Conservation (phyloP, 1,284 basidiomycete species). For the Fomes fomentarius region DNA sequence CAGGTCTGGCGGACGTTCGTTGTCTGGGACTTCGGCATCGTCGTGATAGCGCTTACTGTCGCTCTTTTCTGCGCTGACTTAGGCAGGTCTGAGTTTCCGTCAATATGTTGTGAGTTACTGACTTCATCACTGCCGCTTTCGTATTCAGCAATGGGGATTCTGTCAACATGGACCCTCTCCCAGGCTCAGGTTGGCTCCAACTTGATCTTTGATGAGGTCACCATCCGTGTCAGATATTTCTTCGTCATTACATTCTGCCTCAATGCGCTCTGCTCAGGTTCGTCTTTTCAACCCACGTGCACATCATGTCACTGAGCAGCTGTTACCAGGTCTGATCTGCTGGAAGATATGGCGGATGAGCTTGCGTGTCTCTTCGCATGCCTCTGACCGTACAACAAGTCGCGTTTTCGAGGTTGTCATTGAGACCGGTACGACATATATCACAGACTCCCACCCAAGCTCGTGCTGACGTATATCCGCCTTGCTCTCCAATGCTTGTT, state of each 20-base stretch:
- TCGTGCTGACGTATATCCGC: background rate
- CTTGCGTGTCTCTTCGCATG: too few relatives aligned
- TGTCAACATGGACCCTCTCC: background rate
- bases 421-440: background rate
- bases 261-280: background rate
- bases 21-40: too few relatives aligned
- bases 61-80: too few relatives aligned
- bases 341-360: background rate
- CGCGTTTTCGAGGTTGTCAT: background rate
- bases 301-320: too few relatives aligned
- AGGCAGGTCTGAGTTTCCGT: too few relatives aligned
- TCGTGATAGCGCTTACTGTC: too few relatives aligned
- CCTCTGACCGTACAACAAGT: too few relatives aligned
- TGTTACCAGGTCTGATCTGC: background rate
- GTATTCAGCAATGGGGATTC: background rate
- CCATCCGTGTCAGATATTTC: constrained; percentile 1
- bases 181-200: background rate
- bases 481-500: too few relatives aligned
- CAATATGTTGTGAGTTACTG: too few relatives aligned
- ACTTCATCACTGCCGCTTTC: background rate
- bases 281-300: too few relatives aligned
- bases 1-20: too few relatives aligned
- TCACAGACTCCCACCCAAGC: background rate
- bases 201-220: background rate
- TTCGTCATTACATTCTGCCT: background rate